Conservation (phyloP, 2,329 filamentous ascomycete genomes). For the Calonectria multiphialidica region DNA sequence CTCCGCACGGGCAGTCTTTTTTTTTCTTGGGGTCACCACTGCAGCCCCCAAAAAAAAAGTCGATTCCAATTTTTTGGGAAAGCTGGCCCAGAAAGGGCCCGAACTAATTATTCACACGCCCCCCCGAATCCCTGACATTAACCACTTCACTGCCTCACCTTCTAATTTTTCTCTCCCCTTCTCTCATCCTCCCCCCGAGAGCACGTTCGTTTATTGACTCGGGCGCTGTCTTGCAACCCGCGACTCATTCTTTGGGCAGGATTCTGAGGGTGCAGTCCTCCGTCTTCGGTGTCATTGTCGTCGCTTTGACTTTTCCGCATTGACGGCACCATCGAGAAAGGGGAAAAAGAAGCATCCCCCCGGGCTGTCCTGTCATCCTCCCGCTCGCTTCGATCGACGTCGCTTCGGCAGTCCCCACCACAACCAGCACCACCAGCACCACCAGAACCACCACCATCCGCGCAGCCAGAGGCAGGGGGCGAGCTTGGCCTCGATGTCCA, state of each 20-base stretch:
- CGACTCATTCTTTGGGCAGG: background rate
- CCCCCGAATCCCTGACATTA: background rate
- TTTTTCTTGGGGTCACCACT: background rate
- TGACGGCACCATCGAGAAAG: slow-evolving; percentile 11
- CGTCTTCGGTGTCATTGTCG: slow-evolving; percentile 5
- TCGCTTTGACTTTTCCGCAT: background rate
- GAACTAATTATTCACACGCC: slow-evolving; percentile 11
- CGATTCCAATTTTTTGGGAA: background rate
- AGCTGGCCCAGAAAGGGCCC: background rate
- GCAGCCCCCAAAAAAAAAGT: slow-evolving; percentile 1
- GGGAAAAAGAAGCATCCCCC: slow-evolving; percentile 25
- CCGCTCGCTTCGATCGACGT: slow-evolving; percentile 31
- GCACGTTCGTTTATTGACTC: slow-evolving; percentile 1
- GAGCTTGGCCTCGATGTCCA: slow-evolving; percentile 35
- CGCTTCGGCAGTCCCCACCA: slow-evolving; percentile 30
- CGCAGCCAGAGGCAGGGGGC: slow-evolving; percentile 42
- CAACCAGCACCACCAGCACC: slow-evolving; percentile 33
- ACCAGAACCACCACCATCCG: slow-evolving; percentile 42
- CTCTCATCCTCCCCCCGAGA: background rate
- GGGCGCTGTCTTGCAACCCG: background rate
- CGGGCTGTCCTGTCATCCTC: slow-evolving; percentile 24
- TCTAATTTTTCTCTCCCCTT: background rate
- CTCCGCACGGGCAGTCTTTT: slow-evolving; percentile 5
- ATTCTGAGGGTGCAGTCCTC: background rate
- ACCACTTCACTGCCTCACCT: background rate